Evolutionary conservation across 164 flowering plant genomes (phyloP).

Genomic region (Aristolochia contorta): DNA sequence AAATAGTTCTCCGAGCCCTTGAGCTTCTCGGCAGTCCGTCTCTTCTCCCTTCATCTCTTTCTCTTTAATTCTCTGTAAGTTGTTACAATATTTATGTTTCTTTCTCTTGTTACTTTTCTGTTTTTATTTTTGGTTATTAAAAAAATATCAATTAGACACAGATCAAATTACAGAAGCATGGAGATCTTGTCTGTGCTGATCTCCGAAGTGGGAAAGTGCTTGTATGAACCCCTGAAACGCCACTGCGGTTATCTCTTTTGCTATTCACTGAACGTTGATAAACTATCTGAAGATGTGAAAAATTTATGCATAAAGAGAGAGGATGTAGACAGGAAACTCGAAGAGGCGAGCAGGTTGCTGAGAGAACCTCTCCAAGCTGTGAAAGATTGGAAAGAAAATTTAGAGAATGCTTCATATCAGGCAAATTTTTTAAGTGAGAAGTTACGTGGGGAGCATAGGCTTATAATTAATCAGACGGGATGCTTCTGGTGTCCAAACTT

Average conservation of each 20-base stretch:
- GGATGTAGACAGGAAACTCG: conserved; percentile 1
- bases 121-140: too few relatives aligned
- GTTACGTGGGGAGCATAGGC: neutral
- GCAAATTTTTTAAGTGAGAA: neutral
- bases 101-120: too few relatives aligned
- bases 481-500: conserved; percentile 5
- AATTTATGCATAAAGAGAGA: neutral
- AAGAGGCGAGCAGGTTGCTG: neutral
- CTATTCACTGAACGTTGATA: conserved; percentile 1
- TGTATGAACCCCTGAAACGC: neutral
- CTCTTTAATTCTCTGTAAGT: too few relatives aligned
- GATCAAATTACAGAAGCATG: too few relatives aligned
- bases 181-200: too few relatives aligned
- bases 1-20: too few relatives aligned
- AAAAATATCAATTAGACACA: too few relatives aligned
- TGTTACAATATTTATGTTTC: too few relatives aligned
- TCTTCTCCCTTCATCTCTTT: too few relatives aligned
- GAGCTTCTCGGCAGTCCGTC: too few relatives aligned
- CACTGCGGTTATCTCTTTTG: neutral
- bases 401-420: neutral
- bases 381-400: conserved; percentile 4
- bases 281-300: neutral
- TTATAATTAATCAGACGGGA: neutral
- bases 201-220: too few relatives aligned
- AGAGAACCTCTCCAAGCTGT: conserved; percentile 1